A percentile compares a stretch with the other conserved stretches of the same genome.
These are phyloP conservation scores for Podospora conica DNA, from an alignment of 495 filamentous ascomycete species.

Conservation along the genomic window DNA sequence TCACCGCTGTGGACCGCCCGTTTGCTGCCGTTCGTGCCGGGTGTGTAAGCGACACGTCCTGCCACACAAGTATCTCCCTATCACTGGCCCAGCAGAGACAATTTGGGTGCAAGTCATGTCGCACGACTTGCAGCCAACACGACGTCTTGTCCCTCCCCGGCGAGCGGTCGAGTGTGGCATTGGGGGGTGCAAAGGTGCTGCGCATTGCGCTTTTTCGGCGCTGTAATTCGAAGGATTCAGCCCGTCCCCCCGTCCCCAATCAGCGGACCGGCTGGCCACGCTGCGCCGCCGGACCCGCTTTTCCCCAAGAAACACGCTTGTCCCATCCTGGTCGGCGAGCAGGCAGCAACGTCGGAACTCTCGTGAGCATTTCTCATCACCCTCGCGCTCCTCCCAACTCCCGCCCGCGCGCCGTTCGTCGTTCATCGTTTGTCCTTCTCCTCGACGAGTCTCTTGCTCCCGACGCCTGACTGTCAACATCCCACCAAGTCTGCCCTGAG, in stretches of 20 bases:
- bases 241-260: constrained; percentile 20
- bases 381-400: constrained; percentile 7
- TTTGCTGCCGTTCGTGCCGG: neutral
- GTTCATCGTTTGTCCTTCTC: constrained; percentile 12
- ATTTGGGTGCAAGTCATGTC: no score
- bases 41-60: neutral
- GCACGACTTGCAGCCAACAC: neutral
- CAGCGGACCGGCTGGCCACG: neutral
- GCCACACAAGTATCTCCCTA: neutral
- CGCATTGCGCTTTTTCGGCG: constrained; percentile 12
- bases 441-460: constrained; percentile 10
- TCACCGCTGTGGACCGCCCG: neutral
- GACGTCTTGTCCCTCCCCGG: neutral
- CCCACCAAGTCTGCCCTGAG: constrained; percentile 14
- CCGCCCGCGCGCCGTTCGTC: constrained; percentile 13
- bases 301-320: constrained; percentile 6
- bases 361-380: constrained; percentile 32
- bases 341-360: constrained; percentile 30
- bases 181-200: constrained; percentile 7
- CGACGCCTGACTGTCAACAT: constrained; percentile 7
- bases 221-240: constrained; percentile 24
- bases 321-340: constrained; percentile 21
- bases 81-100: neutral
- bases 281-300: constrained; percentile 29
- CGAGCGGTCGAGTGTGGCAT: no score